Base-by-base conservation (phyloP, 2,329 filamentous ascomycete genomes). In the Talaromyces sp. region DNA sequence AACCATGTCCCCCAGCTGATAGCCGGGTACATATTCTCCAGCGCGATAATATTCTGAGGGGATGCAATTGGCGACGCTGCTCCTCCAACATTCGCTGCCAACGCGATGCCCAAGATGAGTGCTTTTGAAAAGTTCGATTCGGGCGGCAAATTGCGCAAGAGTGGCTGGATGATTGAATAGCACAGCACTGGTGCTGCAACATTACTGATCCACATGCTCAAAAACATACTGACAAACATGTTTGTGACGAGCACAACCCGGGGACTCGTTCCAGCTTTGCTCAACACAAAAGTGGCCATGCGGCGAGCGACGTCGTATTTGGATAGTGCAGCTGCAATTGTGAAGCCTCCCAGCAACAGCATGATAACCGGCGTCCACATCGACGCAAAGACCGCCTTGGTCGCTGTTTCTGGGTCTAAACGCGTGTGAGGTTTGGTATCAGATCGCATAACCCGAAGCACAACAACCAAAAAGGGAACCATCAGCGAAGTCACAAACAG, bases 331-430 rank as follows among this genome's bases (percentile, higher is more conserved):
- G 95, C 95, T 10, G 95, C 95, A 58, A 99, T 88, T 2, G 95
- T 96, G 71, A 99, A 99, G 32, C 95, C 95, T 67, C 95, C 95
- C 0, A 99, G 86, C 24, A 99, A 82, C 17, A 99, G 85, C 95
- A 99, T 98, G 67, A 99, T 99, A 59, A 99, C 95, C 0, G 95
- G 93, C 3, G 93, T 97, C 95, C 95, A 99, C 95, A 99, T 99
- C 27, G 95, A 89, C 4, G 91, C 83, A 69, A 99, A 98, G 61
- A 97, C 89, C 69, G 89, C 93, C 29, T 84, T 81, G 0, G 93
- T 91, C 0, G 95, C 93, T 50, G 86, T 83, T 72, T 93, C 93
- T 3, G 92, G 85, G n/a, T 84, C 83, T 7, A 99, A 82, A 24
- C 93, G 86, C 51, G 80, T 77, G 63, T 91, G 82, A 0, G 88